Conservation (phyloP, 2,329 filamentous ascomycete genomes). For the Thielaviopsis ethacetica region DNA sequence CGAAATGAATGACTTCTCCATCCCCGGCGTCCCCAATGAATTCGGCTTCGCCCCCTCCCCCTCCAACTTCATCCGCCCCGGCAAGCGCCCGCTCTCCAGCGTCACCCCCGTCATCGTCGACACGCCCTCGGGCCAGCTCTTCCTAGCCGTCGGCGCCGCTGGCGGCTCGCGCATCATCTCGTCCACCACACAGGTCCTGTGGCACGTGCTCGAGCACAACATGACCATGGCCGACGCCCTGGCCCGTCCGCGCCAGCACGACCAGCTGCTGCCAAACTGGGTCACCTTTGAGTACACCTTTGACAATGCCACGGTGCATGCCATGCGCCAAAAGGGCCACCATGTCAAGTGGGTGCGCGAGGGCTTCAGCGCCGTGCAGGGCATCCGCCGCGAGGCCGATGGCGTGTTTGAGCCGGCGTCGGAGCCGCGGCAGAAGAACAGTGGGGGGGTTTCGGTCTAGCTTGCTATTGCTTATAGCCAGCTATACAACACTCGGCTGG, state of each 20-base stretch:
- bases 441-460: slow-evolving; percentile 41
- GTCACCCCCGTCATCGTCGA: slow-evolving; percentile 66
- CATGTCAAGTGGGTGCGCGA: slow-evolving; percentile 53
- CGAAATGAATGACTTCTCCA: slow-evolving; percentile 69
- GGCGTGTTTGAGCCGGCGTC: slow-evolving; percentile 63
- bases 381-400: slow-evolving; percentile 40
- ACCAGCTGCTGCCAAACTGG: slow-evolving; percentile 61
- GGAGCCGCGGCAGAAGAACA: slow-evolving; percentile 59
- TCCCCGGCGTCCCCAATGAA: slow-evolving; percentile 58
- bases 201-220: slow-evolving; percentile 51
- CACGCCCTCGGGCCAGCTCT: slow-evolving; percentile 42
- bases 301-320: slow-evolving; percentile 45
- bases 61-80: slow-evolving; percentile 64
- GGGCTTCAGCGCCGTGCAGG: slow-evolving; percentile 54
- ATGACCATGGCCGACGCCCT: slow-evolving; percentile 47
- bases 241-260: slow-evolving; percentile 53
- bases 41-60: slow-evolving; percentile 73
- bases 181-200: slow-evolving; percentile 55
- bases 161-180: slow-evolving; percentile 77
- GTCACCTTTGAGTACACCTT: slow-evolving; percentile 54
- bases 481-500: no score
- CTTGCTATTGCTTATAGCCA: background rate
- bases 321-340: slow-evolving; percentile 48
- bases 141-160: slow-evolving; percentile 56
- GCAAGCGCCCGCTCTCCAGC: slow-evolving; percentile 70